phyloP scores from a whole-genome alignment of 2,329 filamentous ascomycete species.

The Botrytis byssoidea region DNA sequence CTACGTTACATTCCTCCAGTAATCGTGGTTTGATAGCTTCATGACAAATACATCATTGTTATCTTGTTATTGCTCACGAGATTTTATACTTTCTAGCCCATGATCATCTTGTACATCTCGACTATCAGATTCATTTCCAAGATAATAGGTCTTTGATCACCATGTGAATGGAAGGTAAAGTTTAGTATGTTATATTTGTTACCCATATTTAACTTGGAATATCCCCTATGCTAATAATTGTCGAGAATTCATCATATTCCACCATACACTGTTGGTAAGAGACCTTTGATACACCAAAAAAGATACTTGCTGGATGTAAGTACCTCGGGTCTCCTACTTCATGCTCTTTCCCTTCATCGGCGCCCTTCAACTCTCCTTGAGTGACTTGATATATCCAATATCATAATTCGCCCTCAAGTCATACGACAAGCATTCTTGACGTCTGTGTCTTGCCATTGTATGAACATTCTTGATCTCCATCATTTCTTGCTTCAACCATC shows the following conservation, averaged over 20 bases:
- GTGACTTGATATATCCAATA: conserved; percentile 9
- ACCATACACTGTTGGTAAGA: neutral
- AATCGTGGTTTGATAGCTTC: neutral
- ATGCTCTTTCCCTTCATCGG: neutral
- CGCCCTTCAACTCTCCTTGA: neutral
- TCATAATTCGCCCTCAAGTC: conserved; percentile 1
- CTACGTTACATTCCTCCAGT: neutral
- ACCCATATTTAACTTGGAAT: neutral
- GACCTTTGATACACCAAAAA: conserved; percentile 12
- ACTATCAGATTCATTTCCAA: neutral
- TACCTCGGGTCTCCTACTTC: neutral
- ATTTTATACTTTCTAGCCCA: neutral
- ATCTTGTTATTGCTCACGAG: neutral
- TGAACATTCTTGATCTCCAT: neutral
- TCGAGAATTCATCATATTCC: neutral
- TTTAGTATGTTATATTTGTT: neutral
- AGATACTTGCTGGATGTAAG: conserved; percentile 6
- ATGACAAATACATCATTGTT: too few species aligned
- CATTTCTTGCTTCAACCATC: conserved; percentile 16
- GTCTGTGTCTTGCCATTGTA: neutral
- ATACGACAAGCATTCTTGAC: neutral
- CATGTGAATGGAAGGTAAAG: neutral
- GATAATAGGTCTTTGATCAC: neutral
- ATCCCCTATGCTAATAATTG: neutral
- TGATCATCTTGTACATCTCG: neutral